phyloP scores from a whole-genome alignment of 768 basidiomycete species.

The Russula griseocarnosa region DNA sequence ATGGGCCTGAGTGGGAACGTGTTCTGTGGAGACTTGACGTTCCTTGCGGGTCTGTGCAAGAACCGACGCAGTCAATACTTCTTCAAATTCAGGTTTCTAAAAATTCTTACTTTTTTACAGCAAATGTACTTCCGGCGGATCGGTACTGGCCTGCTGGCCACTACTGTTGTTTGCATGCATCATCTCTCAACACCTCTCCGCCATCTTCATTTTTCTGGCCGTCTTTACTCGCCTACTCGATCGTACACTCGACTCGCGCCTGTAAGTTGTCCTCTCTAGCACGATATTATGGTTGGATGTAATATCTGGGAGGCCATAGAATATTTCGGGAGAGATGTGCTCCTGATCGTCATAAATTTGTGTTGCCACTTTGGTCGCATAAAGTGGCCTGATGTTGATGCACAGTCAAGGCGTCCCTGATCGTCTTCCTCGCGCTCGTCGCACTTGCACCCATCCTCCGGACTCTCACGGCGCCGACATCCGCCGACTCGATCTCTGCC shows the following conservation, averaged over 20 bases:
- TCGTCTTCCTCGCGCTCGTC: conserved; percentile 86
- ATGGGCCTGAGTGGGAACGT: conserved; percentile 52
- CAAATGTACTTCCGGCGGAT: conserved; percentile 77
- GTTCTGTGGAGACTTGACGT: conserved; percentile 74
- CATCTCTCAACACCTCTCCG: conserved; percentile 80
- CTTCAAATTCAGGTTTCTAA: conserved; percentile 13
- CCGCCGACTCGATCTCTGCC: conserved; percentile 97
- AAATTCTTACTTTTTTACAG: conserved; percentile 39
- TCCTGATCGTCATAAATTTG: conserved; percentile 17
- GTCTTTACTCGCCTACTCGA: conserved; percentile 72
- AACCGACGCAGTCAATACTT: conserved; percentile 49
- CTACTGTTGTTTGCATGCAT: conserved; percentile 66
- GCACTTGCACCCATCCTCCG: conserved; percentile 86
- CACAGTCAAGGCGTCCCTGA: conserved; percentile 71
- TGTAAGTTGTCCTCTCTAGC: conserved; percentile 62
- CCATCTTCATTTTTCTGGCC: conserved; percentile 76
- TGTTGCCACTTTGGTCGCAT: not conserved
- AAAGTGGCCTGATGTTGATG: conserved; percentile 37
- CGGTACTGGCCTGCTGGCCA: conserved; percentile 70
- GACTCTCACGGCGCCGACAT: conserved; percentile 91
- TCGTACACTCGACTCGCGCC: conserved; percentile 59
- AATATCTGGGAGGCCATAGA: conserved; percentile 57
- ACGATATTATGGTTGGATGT: conserved; percentile 56
- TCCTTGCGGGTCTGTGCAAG: conserved; percentile 70
- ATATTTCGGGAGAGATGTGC: conserved; percentile 37